Evolutionary conservation across 371 early-diverging fungal genomes (phyloP), one percentile per base, ranked within the genome.

Genomic region (Mucor plumbeus): DNA sequence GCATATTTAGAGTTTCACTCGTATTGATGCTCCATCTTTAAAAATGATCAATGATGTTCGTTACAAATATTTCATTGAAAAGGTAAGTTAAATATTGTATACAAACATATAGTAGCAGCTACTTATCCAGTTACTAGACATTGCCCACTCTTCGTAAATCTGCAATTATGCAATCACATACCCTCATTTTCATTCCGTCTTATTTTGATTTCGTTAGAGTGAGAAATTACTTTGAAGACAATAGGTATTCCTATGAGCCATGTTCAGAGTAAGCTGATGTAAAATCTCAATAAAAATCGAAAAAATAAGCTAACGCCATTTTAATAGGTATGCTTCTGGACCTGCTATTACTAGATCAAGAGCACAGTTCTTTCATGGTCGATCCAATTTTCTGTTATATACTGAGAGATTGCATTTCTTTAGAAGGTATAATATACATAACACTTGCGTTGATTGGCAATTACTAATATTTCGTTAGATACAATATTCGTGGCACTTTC

Each of bases 321-420:
- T 9, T 33, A 41, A 41, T 70, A 87, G 88, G 70, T 91, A 91
- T 73, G 88, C 93, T 5, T 68, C 87, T 19, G 74, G 72, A 13
- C 63, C 83, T 21, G 92, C 93, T 48, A 89, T 95, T 17, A 87
- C 93, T 35, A 82, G 93, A 38, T 88, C 93, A 0, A 88, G 97
- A 58, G 76, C 90, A 5, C 71, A 83, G 56, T 96, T 98, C 72
- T 93, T 90, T 81, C 88, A 90, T 21, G 95, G 95, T 14, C 83
- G 90, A n/a, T 73, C 86, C 19, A 80, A 84, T 56, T 90, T 95
- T 63, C 65, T 97, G 50, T 71, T 99, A 10, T 90, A 89, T 69
- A 96, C 97, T 8, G 99, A 98, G 76, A 90, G 99, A 34, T 90
- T 94, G 64, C 97, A 98, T 78, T 99, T 93, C 75, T 99, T 93